Evolutionary conservation across 1,284 basidiomycete species (phyloP).

Genomic region (Rhodofomes roseus): DNA sequence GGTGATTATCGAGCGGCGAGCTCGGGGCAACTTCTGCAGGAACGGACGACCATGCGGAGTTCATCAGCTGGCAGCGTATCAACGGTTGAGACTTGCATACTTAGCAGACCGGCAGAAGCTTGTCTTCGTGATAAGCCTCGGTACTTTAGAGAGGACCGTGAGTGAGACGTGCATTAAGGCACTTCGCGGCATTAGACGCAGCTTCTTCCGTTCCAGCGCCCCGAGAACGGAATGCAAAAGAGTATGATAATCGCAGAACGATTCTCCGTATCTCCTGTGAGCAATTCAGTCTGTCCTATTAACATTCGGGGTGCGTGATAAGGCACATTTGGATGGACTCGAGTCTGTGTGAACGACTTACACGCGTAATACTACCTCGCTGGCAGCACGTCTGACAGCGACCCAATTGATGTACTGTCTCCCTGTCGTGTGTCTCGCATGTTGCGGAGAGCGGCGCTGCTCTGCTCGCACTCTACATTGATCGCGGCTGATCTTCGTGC

Average conservation of each 20-base stretch:
- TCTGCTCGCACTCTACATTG: neutral
- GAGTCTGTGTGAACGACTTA: neutral
- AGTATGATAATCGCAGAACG: neutral
- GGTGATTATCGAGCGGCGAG: slow-evolving; percentile 1
- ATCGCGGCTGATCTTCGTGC: neutral
- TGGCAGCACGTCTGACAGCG: neutral
- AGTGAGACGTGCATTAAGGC: slow-evolving; percentile 1
- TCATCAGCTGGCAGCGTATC: slow-evolving; percentile 3
- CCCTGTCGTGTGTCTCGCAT: neutral
- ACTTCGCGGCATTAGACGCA: neutral
- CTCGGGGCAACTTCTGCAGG: neutral
- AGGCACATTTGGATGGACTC: neutral
- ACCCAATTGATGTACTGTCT: neutral
- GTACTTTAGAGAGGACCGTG: neutral
- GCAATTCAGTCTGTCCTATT: neutral
- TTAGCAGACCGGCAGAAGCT: slow-evolving; percentile 1
- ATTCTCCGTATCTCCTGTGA: neutral
- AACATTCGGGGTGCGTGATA: neutral
- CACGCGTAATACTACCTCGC: neutral
- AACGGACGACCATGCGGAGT: slow-evolving; percentile 1
- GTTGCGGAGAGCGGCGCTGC: neutral
- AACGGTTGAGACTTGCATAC: slow-evolving; percentile 1
- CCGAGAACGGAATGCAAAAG: neutral
- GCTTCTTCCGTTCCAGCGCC: neutral
- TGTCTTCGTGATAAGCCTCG: neutral